Conservation (phyloP, 2,329 filamentous ascomycete species). For the Phaeosphaeria sp. region DNA sequence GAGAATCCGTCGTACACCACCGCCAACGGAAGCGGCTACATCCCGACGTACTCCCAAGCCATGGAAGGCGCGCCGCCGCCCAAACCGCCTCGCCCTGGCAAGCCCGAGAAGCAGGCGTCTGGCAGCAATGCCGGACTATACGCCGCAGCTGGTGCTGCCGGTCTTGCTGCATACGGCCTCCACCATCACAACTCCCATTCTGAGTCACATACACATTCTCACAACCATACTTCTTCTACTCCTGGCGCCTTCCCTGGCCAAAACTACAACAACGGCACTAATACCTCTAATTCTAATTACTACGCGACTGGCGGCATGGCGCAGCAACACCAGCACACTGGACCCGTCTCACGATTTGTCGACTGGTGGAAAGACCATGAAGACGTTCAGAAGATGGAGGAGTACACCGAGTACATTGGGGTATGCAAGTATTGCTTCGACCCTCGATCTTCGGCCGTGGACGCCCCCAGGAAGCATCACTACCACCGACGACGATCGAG, state of each 20-base stretch:
- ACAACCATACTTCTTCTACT: conserved; percentile 35
- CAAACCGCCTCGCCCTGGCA: conserved; percentile 45
- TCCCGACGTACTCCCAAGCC: conserved; percentile 37
- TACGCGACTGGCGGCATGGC: conserved; percentile 50
- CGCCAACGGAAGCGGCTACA: conserved; percentile 43
- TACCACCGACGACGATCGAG: conserved; percentile 56
- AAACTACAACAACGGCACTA: conserved; percentile 21
- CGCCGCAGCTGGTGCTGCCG: conserved; percentile 55
- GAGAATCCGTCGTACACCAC: conserved; percentile 30
- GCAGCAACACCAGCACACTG: conserved; percentile 60
- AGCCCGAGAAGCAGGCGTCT: conserved; percentile 53
- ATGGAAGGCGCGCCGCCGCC: conserved; percentile 34
- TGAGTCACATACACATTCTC: conserved; percentile 29
- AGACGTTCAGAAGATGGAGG: conserved; percentile 70
- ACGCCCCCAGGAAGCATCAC: conserved; percentile 68
- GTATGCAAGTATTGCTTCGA: conserved; percentile 72
- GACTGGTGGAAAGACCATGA: conserved; percentile 70
- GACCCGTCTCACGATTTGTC: conserved; percentile 62
- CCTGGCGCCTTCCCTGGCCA: conserved; percentile 39
- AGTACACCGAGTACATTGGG: conserved; percentile 71
- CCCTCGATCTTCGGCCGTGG: conserved; percentile 60
- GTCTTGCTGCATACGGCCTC: conserved; percentile 55
- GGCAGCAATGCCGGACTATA: conserved; percentile 53
- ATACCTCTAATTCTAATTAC: conserved; percentile 21
- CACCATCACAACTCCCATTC: conserved; percentile 49